Percentiles rank a stretch among this genome's conserved stretches.
phyloP scores from a whole-genome alignment of 1,139 yeast genomes.

The Taphrina confusa region DNA sequence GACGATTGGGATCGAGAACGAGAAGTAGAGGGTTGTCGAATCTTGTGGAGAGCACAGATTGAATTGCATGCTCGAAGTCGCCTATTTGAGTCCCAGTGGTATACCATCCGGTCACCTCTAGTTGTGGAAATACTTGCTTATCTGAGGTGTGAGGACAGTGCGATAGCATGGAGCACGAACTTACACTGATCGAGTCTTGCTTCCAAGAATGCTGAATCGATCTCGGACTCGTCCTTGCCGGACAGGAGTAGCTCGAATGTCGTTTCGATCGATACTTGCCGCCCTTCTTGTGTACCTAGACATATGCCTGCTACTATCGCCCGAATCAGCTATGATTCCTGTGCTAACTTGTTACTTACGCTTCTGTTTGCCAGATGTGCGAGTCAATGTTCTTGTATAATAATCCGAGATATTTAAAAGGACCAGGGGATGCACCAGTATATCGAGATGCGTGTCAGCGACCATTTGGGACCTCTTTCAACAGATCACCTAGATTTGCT shows the following conservation, averaged over 20 bases:
- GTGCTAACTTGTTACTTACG: not conserved
- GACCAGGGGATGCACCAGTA: slow-evolving; percentile 29
- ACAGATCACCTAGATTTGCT: too few species aligned
- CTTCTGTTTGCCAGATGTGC: not conserved
- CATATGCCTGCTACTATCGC: slow-evolving; percentile 24
- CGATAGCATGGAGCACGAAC: not conserved
- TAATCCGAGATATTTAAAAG: slow-evolving; percentile 24
- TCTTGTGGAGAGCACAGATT: not conserved
- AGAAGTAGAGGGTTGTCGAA: slow-evolving; percentile 8
- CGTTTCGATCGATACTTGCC: slow-evolving; percentile 9
- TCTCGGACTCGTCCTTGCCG: not conserved
- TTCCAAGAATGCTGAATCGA: slow-evolving; percentile 5
- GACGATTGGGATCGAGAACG: not conserved
- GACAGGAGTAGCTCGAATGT: slow-evolving; percentile 3
- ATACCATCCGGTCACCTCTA: slow-evolving; percentile 11
- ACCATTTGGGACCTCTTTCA: slow-evolving; percentile 9
- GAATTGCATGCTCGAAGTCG: not conserved
- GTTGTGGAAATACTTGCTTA: slow-evolving; percentile 19
- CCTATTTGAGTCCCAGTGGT: not conserved
- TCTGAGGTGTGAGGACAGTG: too few species aligned
- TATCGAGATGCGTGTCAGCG: not conserved
- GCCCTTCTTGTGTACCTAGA: slow-evolving; percentile 18
- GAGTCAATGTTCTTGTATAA: not conserved
- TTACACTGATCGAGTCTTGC: slow-evolving; percentile 25
- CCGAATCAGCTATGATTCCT: not conserved